Evolutionary conservation across 768 basidiomycete genomes (phyloP).

Genomic region (Calocybe indica): DNA sequence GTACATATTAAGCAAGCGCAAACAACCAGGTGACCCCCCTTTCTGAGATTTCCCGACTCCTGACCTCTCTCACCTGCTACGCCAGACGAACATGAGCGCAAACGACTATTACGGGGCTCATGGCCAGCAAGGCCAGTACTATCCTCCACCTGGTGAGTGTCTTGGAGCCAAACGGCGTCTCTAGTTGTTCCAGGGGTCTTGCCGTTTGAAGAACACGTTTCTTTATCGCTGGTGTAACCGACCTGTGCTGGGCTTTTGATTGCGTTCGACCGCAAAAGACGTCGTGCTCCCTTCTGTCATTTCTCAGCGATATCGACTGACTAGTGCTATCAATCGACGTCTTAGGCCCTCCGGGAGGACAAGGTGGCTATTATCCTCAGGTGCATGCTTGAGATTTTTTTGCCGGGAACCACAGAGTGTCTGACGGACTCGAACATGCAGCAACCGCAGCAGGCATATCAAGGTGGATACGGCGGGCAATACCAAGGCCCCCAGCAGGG

Average conservation of each 20-base stretch:
- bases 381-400: conserved; percentile 14
- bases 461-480: conserved; percentile 37
- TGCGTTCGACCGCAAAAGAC: too few species aligned
- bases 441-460: conserved; percentile 70
- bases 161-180: conserved; percentile 12
- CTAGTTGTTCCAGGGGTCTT: too few species aligned
- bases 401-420: too few species aligned
- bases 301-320: too few species aligned
- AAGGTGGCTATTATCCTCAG: conserved; percentile 67
- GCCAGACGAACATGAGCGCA: conserved; percentile 49
- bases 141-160: conserved; percentile 42
- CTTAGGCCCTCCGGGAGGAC: conserved; percentile 35
- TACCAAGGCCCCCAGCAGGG: conserved; percentile 33
- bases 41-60: conserved; percentile 8
- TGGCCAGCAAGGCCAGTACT: conserved; percentile 45
- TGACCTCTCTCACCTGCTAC: conserved; percentile 8
- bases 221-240: too few species aligned
- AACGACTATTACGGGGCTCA: conserved; percentile 64
- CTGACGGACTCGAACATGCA: conserved; percentile 18
- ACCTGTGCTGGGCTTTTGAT: too few species aligned
- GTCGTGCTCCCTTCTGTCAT: too few species aligned
- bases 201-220: too few species aligned
- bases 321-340: too few species aligned
- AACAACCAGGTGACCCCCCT: neutral
- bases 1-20: too few species aligned